These are phyloP conservation scores for Moricandia arvensis DNA, from an alignment of 345 rosid species.

Conservation along the genomic window DNA sequence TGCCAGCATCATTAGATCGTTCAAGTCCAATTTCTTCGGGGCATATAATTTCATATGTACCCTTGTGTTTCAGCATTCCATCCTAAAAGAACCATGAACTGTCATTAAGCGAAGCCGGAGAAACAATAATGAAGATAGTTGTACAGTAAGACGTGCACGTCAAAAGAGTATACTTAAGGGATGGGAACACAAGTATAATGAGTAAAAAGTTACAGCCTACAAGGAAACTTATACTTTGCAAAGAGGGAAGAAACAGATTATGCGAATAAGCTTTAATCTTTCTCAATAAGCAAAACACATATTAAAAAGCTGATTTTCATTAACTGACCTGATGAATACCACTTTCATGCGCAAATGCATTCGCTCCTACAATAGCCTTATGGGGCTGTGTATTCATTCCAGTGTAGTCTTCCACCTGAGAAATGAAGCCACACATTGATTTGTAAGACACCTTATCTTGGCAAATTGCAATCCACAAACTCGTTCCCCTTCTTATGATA, in stretches of 20 bases:
- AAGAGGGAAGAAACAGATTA: not conserved
- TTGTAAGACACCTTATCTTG: not conserved
- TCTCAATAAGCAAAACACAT: conserved; percentile 9
- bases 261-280: not conserved
- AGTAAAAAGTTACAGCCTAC: conserved; percentile 12
- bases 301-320: not conserved
- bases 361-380: conserved; percentile 93
- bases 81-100: conserved; percentile 50
- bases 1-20: conserved; percentile 78
- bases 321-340: conserved; percentile 85
- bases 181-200: not conserved
- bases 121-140: not conserved
- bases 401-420: conserved; percentile 88
- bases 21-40: conserved; percentile 95
- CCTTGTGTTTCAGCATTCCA: conserved; percentile 92
- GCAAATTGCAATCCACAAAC: conserved; percentile 4
- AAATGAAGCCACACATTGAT: not conserved
- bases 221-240: not conserved
- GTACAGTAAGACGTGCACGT: conserved; percentile 5
- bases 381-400: conserved; percentile 89
- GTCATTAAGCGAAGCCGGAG: not conserved
- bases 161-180: not conserved
- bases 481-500: not conserved
- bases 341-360: conserved; percentile 98
- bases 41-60: conserved; percentile 85